These are phyloP conservation scores for Aegilops bicornis DNA, from an alignment of 176 grass and related monocot genomes.

Conservation along the genomic window DNA sequence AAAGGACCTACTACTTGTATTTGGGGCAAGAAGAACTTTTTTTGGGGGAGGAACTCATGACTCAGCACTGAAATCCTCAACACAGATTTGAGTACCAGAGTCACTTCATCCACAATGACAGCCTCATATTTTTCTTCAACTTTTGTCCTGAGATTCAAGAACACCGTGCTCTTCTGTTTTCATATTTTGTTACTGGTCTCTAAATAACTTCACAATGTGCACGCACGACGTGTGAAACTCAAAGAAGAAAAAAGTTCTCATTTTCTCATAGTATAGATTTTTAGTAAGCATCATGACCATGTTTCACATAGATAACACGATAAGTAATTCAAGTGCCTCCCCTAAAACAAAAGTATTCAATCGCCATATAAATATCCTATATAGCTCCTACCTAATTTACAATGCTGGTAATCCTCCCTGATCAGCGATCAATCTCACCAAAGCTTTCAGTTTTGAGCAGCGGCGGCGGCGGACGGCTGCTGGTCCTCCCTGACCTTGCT, in stretches of 20 bases:
- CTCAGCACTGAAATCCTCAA: not conserved
- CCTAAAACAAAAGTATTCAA: not conserved
- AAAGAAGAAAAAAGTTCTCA: too few relatives aligned
- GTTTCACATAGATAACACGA: too few relatives aligned
- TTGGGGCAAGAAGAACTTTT: too few relatives aligned
- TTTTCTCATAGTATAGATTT: too few relatives aligned
- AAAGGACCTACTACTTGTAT: too few relatives aligned
- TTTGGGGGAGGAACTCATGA: too few relatives aligned
- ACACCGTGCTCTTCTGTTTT: not conserved
- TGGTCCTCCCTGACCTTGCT: not conserved
- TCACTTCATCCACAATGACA: not conserved
- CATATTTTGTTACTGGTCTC: not conserved
- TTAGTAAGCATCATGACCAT: too few relatives aligned
- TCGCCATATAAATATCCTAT: not conserved
- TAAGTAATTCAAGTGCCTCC: not conserved
- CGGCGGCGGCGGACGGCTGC: not conserved
- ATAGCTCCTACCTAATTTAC: not conserved
- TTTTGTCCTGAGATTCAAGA: not conserved
- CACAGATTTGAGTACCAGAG: not conserved
- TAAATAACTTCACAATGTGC: not conserved
- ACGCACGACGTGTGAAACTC: not conserved
- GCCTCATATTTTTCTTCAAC: not conserved
- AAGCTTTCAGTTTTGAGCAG: not conserved
- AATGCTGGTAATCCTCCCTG: not conserved
- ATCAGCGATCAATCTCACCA: not conserved